Evolutionary conservation across 139 green algal genomes (phyloP).

Genomic region (Spirogloea muscicola): DNA sequence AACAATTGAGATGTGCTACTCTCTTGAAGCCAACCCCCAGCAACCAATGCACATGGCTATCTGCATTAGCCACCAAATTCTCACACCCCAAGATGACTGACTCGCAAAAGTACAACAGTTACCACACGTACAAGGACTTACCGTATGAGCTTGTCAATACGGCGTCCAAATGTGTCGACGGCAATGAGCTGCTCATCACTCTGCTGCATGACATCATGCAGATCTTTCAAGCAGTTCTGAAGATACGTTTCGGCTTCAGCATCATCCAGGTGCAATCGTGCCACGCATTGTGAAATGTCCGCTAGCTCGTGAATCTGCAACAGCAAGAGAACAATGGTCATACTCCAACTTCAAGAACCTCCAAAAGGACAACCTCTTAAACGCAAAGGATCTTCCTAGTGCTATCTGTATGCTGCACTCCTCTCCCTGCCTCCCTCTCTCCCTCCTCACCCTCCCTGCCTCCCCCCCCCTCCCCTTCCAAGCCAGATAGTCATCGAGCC

Average conservation of each 20-base stretch:
- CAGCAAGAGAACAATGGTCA: neutral
- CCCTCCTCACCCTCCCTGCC: neutral
- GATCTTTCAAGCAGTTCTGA: constrained; percentile 9
- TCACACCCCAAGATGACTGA: no score
- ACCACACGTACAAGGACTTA: neutral
- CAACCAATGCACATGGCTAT: no score
- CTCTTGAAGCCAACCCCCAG: neutral
- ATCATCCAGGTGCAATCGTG: neutral
- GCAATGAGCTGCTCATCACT: constrained; percentile 4
- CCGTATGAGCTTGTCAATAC: constrained; percentile 19
- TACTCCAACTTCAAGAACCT: neutral
- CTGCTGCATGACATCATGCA: neutral
- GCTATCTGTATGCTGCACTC: neutral
- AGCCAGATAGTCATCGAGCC: neutral
- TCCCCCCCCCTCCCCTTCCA: neutral
- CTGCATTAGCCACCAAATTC: no score
- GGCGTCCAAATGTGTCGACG: constrained; percentile 15
- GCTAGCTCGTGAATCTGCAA: constrained; percentile 27
- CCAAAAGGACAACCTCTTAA: neutral
- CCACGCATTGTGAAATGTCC: constrained; percentile 22
- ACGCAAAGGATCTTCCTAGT: neutral
- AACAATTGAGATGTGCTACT: neutral
- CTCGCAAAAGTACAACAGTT: neutral
- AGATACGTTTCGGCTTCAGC: constrained; percentile 6
- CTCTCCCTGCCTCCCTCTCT: neutral